Evolutionary conservation across 176 grass and related monocot genomes (phyloP).

Genomic region (Zizania latifolia): DNA sequence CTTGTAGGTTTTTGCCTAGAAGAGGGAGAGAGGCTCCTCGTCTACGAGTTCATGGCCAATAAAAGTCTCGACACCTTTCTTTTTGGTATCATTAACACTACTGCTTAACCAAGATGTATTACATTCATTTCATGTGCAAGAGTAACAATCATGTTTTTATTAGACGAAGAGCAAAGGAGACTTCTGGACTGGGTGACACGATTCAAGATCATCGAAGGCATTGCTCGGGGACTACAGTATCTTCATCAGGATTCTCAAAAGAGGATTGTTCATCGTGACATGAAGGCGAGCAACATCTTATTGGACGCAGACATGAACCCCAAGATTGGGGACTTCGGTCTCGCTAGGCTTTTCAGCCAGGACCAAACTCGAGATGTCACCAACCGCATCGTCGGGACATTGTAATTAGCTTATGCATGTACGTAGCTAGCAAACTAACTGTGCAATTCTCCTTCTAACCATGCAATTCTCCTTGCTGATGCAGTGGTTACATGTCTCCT

Average conservation of each 20-base stretch:
- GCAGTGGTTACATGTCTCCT: constrained; percentile 43
- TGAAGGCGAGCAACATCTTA: constrained; percentile 38
- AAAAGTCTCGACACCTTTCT: neutral
- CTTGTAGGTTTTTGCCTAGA: neutral
- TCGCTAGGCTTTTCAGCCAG: constrained; percentile 32
- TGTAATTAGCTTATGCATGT: constrained; percentile 19
- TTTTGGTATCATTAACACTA: neutral
- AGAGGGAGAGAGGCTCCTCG: neutral
- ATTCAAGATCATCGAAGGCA: constrained; percentile 39
- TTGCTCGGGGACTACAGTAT: constrained; percentile 39
- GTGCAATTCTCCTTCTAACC: neutral
- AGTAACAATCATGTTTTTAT: too few species aligned
- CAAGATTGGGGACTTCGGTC: constrained; percentile 39
- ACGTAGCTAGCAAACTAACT: too few species aligned
- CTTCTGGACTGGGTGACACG: constrained; percentile 20
- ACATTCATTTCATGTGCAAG: too few species aligned
- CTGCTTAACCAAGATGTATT: too few species aligned
- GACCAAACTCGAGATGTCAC: constrained; percentile 34
- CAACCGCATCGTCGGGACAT: constrained; percentile 17
- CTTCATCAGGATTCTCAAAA: constrained; percentile 40
- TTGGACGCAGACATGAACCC: constrained; percentile 27
- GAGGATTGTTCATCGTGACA: constrained; percentile 30
- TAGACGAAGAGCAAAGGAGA: too few species aligned
- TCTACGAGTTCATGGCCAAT: neutral
- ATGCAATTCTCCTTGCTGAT: neutral